A percentile compares a stretch with the other conserved stretches of the same genome.
These are phyloP conservation scores for Xerophyta viscosa DNA, from an alignment of 106 monocot genomes.

Conservation along the genomic window DNA sequence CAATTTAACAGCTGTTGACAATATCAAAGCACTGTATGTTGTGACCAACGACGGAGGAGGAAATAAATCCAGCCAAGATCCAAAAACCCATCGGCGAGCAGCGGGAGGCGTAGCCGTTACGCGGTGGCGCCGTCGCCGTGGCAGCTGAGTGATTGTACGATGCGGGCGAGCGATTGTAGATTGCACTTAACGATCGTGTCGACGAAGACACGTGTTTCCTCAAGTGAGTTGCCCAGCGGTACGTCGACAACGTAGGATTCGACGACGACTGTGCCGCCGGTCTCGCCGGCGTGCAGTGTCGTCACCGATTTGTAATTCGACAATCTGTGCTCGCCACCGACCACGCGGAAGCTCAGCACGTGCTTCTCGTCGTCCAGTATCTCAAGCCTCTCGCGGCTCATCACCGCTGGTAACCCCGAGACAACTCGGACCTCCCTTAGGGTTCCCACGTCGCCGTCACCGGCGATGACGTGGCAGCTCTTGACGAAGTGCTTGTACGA, in stretches of 20 bases:
- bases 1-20: too few relatives aligned
- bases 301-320: conserved; percentile 60
- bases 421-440: conserved; percentile 47
- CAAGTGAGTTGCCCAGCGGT: conserved; percentile 44
- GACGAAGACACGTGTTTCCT: conserved; percentile 52
- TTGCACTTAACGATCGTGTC: conserved; percentile 62
- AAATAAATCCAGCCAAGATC: neutral
- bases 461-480: conserved; percentile 44
- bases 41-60: too few relatives aligned
- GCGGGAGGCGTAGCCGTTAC: neutral
- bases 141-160: conserved; percentile 13
- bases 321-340: conserved; percentile 62
- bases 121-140: neutral
- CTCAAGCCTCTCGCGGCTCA: conserved; percentile 53
- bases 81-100: neutral
- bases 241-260: conserved; percentile 69
- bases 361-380: conserved; percentile 61
- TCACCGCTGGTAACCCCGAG: conserved; percentile 56
- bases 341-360: conserved; percentile 54
- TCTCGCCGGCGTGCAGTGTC: conserved; percentile 31
- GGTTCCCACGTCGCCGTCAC: conserved; percentile 36
- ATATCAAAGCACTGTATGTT: too few relatives aligned
- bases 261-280: conserved; percentile 29
- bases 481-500: conserved; percentile 61
- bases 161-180: conserved; percentile 46